phyloP scores from a whole-genome alignment of 2,329 filamentous ascomycete species.

The Parasarocladium wereldwijsianum region DNA sequence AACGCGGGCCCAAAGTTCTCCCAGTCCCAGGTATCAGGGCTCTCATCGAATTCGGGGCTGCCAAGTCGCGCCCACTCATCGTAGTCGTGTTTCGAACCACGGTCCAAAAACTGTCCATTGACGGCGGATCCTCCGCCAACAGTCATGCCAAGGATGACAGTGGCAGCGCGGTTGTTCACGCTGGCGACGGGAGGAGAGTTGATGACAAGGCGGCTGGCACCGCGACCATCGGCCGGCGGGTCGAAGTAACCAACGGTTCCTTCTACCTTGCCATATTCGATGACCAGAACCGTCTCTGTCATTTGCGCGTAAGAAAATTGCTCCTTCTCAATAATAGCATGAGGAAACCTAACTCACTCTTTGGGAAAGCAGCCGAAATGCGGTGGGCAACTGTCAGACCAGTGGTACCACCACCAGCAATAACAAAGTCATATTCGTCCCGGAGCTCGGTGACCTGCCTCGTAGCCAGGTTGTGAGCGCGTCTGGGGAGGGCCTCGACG shows the following conservation, averaged over 20 bases:
- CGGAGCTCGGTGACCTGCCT: slow-evolving; percentile 13
- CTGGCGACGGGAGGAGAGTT: slow-evolving; percentile 12
- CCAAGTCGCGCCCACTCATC: slow-evolving; percentile 19
- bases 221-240: slow-evolving; percentile 11
- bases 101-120: slow-evolving; percentile 24
- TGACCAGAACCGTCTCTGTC: slow-evolving; percentile 9
- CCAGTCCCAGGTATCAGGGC: slow-evolving; percentile 18
- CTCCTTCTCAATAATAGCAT: too few species aligned
- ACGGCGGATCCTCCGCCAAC: slow-evolving; percentile 21
- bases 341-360: slow-evolving; percentile 11
- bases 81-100: slow-evolving; percentile 19
- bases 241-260: slow-evolving; percentile 13
- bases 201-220: slow-evolving; percentile 11
- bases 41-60: slow-evolving; percentile 10
- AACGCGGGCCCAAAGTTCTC: slow-evolving; percentile 19
- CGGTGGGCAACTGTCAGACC: slow-evolving; percentile 19
- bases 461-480: slow-evolving; percentile 7
- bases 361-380: slow-evolving; percentile 14
- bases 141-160: slow-evolving; percentile 16
- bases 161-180: slow-evolving; percentile 13
- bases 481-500: slow-evolving; percentile 9
- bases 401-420: slow-evolving; percentile 17
- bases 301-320: neutral
- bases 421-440: slow-evolving; percentile 15
- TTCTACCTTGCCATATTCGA: slow-evolving; percentile 10